phyloP scores from a whole-genome alignment of 768 basidiomycete genomes.

The Pleurotus tuoliensis region DNA sequence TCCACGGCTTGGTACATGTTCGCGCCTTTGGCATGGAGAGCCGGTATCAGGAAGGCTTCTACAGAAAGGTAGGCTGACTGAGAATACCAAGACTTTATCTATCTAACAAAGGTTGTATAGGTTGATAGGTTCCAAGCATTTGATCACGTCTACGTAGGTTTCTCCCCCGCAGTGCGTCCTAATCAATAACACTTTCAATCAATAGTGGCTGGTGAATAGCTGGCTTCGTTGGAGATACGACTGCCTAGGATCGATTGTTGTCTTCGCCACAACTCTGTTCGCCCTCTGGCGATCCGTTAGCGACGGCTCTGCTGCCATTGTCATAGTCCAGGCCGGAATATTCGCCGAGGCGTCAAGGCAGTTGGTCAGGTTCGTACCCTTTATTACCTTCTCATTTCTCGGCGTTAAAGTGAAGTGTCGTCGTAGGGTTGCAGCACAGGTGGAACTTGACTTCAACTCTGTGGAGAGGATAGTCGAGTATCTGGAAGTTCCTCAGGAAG shows the following conservation, averaged over 20 bases:
- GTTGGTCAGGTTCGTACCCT: constrained; percentile 45
- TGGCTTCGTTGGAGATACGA: constrained; percentile 78
- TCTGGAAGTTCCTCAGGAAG: constrained; percentile 63
- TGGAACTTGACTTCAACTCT: constrained; percentile 73
- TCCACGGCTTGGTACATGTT: constrained; percentile 63
- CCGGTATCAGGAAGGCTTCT: constrained; percentile 62
- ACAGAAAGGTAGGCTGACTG: constrained; percentile 37
- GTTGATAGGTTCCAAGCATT: constrained; percentile 68
- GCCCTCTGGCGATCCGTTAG: constrained; percentile 54
- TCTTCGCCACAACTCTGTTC: constrained; percentile 66
- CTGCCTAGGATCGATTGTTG: constrained; percentile 68
- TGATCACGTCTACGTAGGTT: constrained; percentile 65
- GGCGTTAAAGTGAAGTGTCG: neutral
- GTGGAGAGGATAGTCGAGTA: constrained; percentile 74
- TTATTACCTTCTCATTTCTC: neutral
- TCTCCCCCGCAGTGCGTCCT: constrained; percentile 12
- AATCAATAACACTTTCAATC: constrained; percentile 8
- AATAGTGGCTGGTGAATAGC: constrained; percentile 61
- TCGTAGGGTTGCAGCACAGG: constrained; percentile 57
- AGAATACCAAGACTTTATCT: constrained; percentile 13
- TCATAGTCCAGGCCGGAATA: constrained; percentile 66
- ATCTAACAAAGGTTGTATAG: constrained; percentile 32
- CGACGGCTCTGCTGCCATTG: constrained; percentile 63
- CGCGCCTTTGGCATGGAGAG: constrained; percentile 71
- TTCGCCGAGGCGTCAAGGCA: constrained; percentile 68